Evolutionary conservation across 208 protist species (phyloP), one percentile per base, ranked within the genome.

Genomic region (Trypanosoma grayi): DNA sequence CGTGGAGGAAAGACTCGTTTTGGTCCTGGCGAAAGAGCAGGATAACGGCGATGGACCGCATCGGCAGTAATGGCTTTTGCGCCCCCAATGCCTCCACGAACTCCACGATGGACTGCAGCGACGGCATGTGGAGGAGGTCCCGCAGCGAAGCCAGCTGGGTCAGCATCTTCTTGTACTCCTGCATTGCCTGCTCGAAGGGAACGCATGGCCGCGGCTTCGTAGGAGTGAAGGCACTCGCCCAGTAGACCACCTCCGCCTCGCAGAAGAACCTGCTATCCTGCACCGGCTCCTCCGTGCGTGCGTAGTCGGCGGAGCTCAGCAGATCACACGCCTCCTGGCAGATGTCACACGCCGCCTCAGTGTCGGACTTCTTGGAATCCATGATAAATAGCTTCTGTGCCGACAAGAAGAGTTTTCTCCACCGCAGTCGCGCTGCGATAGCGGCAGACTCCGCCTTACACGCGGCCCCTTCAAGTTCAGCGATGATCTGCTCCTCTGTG

Each of bases 1-100:
- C 81, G 60, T 85, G 73, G 36, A 93, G 71, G 67, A 93, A 93
- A 25, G 81, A 87, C 68, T 86, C 79, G 66, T 73, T 80, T 36
- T 80, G 75, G 47, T 89, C 79, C 45, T 70, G 59, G 60, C 79
- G 72, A 61, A 90, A 85, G 34, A 93, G 56, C 22, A 89, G 71
- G 39, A 83, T 71, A 8, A 83, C 76, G n/a, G 75, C 74, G 25
- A 93, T 55, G 14, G 71, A 70, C 53, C 87, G 83, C 45, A 82
- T 75, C 22, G 73, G 81, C 31, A 93, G 81, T 40, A 93, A 72
- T 8, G 87, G 81, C 69, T 81, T 54, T 68, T 77, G 69, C 14
- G 81, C 81, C 24, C 81, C 81, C 24, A 93, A 46, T 53, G 64
- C 53, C 71, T 91, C 79, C 13, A 90, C 76, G 54, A 83, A 93